Evolutionary conservation across 257 asterid species (phyloP), one percentile per base, ranked within the genome.

Genomic region (Solanum chilense): DNA sequence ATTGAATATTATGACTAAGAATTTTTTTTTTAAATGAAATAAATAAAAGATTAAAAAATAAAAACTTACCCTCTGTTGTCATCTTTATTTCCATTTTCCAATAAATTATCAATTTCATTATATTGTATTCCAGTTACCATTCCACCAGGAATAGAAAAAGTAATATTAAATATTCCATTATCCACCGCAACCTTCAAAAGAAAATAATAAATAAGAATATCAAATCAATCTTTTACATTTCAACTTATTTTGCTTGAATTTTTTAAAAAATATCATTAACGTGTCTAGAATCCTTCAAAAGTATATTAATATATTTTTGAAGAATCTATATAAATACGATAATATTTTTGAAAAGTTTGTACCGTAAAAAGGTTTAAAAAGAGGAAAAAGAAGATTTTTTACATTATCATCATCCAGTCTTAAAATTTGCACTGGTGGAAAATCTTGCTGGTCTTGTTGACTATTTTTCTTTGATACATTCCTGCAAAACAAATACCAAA

Each of bases 81-180:
- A 69, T 90, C 92, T 66, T 83, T 5, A 89, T 92, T 60, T 12
- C 85, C 88, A 27, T 44, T 3, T 91, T 95, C 93, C 58, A 96
- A 89, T 86, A 95, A 87, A 89, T 96, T 95, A 25, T 90, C 90
- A 47, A 96, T 91, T 35, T 94, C 95, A 64, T 93, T 94, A 89
- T 92, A 94, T 81, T 93, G 87, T 52, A 96, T 89, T 39, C 89
- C 91, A 0, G 90, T 89, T 86, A 96, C 83, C 95, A 90, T 87
- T 27, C 99, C 99, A 12, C 75, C 92, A 0, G 98, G 98, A 83
- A 87, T 86, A 11, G 98, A 92, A 27, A 95, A 75, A 5, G 93
- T 93, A 23, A 96, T 83, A 27, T 82, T 92, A 29, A 95, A 86
- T 3, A 95, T 71, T 71, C 97, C 98, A 91, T 96, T 96, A 47